Evolutionary conservation across 1,139 yeast genomes (phyloP).

Genomic region (Candida anutae): DNA sequence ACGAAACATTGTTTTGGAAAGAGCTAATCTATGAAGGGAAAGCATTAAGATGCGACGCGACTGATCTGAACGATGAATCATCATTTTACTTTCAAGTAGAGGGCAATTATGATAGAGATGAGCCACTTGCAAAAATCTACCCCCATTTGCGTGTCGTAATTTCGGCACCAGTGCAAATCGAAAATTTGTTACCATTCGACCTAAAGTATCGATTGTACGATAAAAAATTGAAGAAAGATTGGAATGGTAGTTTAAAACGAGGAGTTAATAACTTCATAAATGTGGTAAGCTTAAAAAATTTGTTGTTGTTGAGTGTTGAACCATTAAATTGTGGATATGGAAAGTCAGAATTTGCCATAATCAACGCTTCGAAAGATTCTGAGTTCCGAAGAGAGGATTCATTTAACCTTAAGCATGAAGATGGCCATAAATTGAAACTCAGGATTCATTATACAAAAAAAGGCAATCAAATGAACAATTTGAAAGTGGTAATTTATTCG

Average conservation of each 20-base stretch:
- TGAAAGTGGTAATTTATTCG: conserved; percentile 62
- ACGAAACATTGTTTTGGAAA: conserved; percentile 56
- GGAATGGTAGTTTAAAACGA: conserved; percentile 53
- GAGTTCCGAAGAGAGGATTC: conserved; percentile 51
- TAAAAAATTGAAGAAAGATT: conserved; percentile 62
- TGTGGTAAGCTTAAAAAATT: conserved; percentile 66
- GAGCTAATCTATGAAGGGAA: conserved; percentile 44
- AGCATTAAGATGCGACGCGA: conserved; percentile 53
- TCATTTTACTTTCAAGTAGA: conserved; percentile 68
- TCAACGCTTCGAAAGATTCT: conserved; percentile 51
- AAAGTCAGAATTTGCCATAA: conserved; percentile 74
- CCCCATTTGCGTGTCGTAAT: conserved; percentile 78
- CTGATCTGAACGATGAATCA: conserved; percentile 27
- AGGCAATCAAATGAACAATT: conserved; percentile 37
- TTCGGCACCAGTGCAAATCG: conserved; percentile 82
- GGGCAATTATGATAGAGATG: conserved; percentile 53
- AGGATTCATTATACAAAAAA: conserved; percentile 57
- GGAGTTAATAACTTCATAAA: conserved; percentile 72
- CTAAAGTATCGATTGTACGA: conserved; percentile 70
- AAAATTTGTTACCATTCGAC: conserved; percentile 80
- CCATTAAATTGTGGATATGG: conserved; percentile 59
- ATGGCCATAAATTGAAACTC: conserved; percentile 62
- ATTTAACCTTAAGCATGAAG: conserved; percentile 42
- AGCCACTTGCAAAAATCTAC: conserved; percentile 65
- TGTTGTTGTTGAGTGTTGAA: conserved; percentile 64